These are phyloP conservation scores for Plenodomus biglobosus DNA, from an alignment of 2,329 filamentous ascomycete species.

Conservation along the genomic window DNA sequence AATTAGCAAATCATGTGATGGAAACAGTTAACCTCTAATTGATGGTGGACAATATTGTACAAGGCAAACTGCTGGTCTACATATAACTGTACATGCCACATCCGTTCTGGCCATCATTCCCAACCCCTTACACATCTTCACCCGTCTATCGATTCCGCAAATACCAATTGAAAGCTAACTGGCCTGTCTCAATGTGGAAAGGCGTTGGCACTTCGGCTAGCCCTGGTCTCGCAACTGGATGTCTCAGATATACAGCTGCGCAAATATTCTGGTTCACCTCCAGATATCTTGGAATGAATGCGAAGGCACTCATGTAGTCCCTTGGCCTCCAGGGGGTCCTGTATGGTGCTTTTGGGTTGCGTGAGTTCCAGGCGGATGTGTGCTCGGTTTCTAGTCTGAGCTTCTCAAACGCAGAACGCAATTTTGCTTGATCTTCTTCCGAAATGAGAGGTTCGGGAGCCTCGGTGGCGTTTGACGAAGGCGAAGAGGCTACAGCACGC, in stretches of 20 bases:
- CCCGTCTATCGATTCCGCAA: slow-evolving; percentile 68
- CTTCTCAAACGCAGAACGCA: slow-evolving; percentile 60
- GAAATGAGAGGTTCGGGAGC: slow-evolving; percentile 27
- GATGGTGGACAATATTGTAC: slow-evolving; percentile 7
- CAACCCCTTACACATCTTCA: not conserved
- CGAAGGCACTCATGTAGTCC: slow-evolving; percentile 86
- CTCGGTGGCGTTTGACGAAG: slow-evolving; percentile 3
- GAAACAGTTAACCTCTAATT: not conserved
- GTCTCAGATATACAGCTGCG: slow-evolving; percentile 88
- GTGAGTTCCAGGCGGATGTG: slow-evolving; percentile 56
- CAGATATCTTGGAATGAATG: slow-evolving; percentile 91
- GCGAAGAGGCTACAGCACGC: slow-evolving; percentile 6
- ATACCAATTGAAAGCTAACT: slow-evolving; percentile 93
- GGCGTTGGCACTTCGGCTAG: slow-evolving; percentile 75
- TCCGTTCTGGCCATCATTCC: not conserved
- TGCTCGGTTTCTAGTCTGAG: slow-evolving; percentile 76
- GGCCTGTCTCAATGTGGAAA: slow-evolving; percentile 68
- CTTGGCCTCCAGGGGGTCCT: slow-evolving; percentile 86
- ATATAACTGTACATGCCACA: slow-evolving; percentile 3
- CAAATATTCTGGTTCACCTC: slow-evolving; percentile 98
- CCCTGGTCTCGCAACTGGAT: slow-evolving; percentile 86
- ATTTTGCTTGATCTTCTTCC: slow-evolving; percentile 59
- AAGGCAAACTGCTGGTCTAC: slow-evolving; percentile 1
- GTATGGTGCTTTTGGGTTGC: slow-evolving; percentile 67
- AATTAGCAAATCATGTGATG: not conserved